Percentiles rank a stretch among this genome's conserved stretches.
phyloP scores from a whole-genome alignment of 306 rosid genomes.

The Lotus japonicus region DNA sequence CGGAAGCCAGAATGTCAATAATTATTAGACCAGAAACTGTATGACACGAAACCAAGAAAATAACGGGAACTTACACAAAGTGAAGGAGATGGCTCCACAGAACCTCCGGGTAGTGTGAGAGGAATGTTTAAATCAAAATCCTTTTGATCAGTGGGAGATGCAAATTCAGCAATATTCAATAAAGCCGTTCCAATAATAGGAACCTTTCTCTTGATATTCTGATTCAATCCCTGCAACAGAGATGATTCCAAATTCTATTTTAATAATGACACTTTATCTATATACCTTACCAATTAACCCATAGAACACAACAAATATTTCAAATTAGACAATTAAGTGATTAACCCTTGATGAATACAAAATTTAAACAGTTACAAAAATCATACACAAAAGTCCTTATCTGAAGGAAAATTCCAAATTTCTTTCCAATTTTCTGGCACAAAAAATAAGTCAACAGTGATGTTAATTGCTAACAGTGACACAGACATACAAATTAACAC shows the following conservation, averaged over 20 bases:
- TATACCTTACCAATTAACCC: not conserved
- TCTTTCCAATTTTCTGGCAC: not conserved
- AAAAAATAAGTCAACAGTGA: not conserved
- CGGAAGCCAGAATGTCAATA: not conserved
- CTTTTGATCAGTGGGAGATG: slow-evolving; percentile 48
- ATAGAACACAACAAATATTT: not conserved
- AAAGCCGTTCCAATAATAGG: slow-evolving; percentile 60
- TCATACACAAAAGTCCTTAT: not conserved
- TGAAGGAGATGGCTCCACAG: slow-evolving; percentile 43
- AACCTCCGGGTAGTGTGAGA: slow-evolving; percentile 36
- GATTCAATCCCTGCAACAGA: slow-evolving; percentile 60
- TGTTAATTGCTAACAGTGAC: not conserved
- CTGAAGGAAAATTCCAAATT: not conserved
- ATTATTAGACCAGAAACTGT: not conserved
- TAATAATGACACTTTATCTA: not conserved
- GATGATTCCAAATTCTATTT: not conserved
- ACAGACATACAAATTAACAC: not conserved
- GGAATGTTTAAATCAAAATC: slow-evolving; percentile 70
- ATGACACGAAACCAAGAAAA: not conserved
- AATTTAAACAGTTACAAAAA: not conserved
- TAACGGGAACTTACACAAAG: slow-evolving; percentile 51
- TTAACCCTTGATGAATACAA: too few species aligned
- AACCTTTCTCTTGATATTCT: slow-evolving; percentile 57
- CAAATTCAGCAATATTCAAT: slow-evolving; percentile 75
- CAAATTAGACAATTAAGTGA: too few species aligned